Evolutionary conservation across 129 eudicot genomes (phyloP).

Genomic region (Smallanthus sonchifolius): DNA sequence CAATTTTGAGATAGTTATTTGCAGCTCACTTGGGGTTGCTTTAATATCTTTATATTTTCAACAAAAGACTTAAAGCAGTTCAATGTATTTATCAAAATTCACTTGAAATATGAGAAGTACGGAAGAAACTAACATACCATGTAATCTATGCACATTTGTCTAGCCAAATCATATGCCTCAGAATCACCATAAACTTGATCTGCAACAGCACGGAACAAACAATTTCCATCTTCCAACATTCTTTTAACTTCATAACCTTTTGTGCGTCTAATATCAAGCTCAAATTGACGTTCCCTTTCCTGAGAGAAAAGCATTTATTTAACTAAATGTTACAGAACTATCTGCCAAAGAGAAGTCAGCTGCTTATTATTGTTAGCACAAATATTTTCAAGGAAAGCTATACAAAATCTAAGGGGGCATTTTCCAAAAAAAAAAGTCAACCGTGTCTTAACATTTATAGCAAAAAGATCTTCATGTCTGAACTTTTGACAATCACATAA

Average conservation of each 20-base stretch:
- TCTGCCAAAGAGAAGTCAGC: not conserved
- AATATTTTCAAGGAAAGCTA: not conserved
- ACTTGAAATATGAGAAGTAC: not conserved
- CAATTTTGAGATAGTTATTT: not conserved
- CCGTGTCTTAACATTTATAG: not conserved
- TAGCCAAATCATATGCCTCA: constrained; percentile 86
- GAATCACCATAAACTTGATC: constrained; percentile 99
- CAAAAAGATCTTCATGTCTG: not conserved
- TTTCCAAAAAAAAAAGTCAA: not conserved
- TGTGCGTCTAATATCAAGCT: constrained; percentile 75
- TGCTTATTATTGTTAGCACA: not conserved
- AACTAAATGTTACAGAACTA: not conserved
- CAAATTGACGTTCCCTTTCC: constrained; percentile 98
- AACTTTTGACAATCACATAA: not conserved
- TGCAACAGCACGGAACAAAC: constrained; percentile 97
- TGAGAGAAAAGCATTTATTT: constrained; percentile 22
- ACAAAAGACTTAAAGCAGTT: not conserved
- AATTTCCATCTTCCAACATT: constrained; percentile 94
- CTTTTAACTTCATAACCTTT: constrained; percentile 92
- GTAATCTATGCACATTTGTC: constrained; percentile 98
- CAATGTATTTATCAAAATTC: not conserved
- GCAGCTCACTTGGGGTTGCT: not conserved
- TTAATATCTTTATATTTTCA: not conserved
- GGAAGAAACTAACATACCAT: constrained; percentile 51
- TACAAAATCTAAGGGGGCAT: not conserved